Percentiles rank a stretch among this genome's conserved stretches.
Evolutionary conservation across 2,329 filamentous ascomycete genomes (phyloP).

Genomic region (Aspergillus spinulosporus): DNA sequence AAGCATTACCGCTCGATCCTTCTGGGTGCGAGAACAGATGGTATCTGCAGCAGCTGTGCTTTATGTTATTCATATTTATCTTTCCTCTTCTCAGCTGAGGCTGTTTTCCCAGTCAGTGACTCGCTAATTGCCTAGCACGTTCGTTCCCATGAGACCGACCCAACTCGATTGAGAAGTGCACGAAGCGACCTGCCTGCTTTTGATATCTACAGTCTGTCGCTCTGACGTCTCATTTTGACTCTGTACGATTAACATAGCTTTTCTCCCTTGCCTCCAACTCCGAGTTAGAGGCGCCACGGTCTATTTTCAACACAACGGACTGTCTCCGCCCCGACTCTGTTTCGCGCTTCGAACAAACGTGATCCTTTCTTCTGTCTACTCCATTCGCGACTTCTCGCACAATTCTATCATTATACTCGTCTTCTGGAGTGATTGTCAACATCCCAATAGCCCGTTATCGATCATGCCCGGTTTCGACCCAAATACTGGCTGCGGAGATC

Average conservation of each 20-base stretch:
- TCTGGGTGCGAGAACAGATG: background rate
- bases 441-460: slow-evolving; percentile 16
- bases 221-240: slow-evolving; percentile 17
- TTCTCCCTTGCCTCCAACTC: slow-evolving; percentile 11
- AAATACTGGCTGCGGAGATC: slow-evolving; percentile 17
- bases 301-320: slow-evolving; percentile 19
- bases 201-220: slow-evolving; percentile 20
- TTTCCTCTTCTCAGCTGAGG: background rate
- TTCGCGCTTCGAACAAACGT: slow-evolving; percentile 14
- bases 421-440: background rate
- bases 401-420: background rate
- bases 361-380: background rate
- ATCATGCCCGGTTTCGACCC: slow-evolving; percentile 25
- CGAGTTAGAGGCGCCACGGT: slow-evolving; percentile 12
- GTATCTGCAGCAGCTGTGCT: background rate
- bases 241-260: slow-evolving; percentile 5
- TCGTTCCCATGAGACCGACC: slow-evolving; percentile 8
- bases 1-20: background rate
- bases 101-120: slow-evolving; percentile 23
- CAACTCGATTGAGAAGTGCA: slow-evolving; percentile 7
- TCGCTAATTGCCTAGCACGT: slow-evolving; percentile 16
- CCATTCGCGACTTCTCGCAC: background rate
- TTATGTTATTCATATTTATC: background rate
- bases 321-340: slow-evolving; percentile 13
- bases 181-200: slow-evolving; percentile 6